Evolutionary conservation across 306 rosid species (phyloP).

Genomic region (Corylus avellana): DNA sequence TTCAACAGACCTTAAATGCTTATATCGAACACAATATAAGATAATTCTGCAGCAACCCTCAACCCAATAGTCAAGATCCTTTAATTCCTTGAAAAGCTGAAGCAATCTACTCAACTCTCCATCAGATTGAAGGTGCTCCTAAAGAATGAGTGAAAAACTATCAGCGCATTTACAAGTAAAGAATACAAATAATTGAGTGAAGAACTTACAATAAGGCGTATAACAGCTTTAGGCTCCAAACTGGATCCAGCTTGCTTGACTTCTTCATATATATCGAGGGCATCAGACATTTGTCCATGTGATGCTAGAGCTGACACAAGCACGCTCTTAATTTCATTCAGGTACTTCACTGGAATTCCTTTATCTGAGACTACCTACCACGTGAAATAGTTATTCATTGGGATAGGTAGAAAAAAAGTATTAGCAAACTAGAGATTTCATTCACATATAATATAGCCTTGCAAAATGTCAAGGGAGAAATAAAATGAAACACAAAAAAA

Average conservation of each 20-base stretch:
- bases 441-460: neutral
- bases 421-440: neutral
- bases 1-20: constrained; percentile 60
- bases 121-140: constrained; percentile 56
- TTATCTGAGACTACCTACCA: constrained; percentile 59
- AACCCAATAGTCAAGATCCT: constrained; percentile 55
- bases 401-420: neutral
- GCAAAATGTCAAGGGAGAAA: neutral
- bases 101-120: constrained; percentile 60
- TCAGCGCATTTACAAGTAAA: constrained; percentile 5
- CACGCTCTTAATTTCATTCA: constrained; percentile 66
- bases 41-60: constrained; percentile 69
- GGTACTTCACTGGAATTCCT: constrained; percentile 40
- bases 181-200: constrained; percentile 5
- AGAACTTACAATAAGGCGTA: constrained; percentile 68
- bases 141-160: constrained; percentile 11
- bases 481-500: neutral
- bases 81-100: constrained; percentile 56
- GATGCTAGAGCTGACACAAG: constrained; percentile 80
- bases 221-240: constrained; percentile 71
- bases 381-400: neutral
- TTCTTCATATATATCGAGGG: constrained; percentile 53
- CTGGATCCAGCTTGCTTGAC: constrained; percentile 60
- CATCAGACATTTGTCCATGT: constrained; percentile 60
- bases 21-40: constrained; percentile 58